Base-by-base conservation (phyloP, 2,329 filamentous ascomycete genomes). In the Nemania serpens region DNA sequence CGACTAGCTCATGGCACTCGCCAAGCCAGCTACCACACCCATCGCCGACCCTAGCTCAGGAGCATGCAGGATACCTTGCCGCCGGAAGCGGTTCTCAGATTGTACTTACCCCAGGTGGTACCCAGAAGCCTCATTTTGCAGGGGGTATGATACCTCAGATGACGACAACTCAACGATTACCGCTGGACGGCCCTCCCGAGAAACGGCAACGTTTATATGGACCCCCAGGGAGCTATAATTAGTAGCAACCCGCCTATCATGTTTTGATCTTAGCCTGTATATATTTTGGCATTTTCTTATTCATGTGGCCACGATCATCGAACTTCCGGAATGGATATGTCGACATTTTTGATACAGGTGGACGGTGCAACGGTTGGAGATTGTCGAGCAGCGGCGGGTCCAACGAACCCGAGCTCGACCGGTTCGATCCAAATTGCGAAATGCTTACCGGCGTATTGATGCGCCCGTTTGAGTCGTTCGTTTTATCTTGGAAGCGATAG, bases 131-230 rank as follows among this genome's bases (percentile, higher is more conserved):
- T 66, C 59, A 74, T 47, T 73, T 77, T 58, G 74, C 69, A 43
- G 76, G 77, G 43, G 71, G 73, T 33, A 79, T 80, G 69, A 80
- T 80, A 65, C 70, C 69, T 13, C 69, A 70, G 33, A 73, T 76
- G 62, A 69, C 64, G 20, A 67, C 68, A 33, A 67, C 71, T 13
- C 69, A 76, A 45, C 69, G 72, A 12, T 70, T 77, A 62, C 64
- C 71, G 2, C 67, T 66, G 9, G 78, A 80, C 13, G 78, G 79
- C 20, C 74, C 77, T 48, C 78, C 79, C 0, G 83, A 84, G 68
- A 85, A 85, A 71, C 76, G 83, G 51, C 83, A 84, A 67, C 76
- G 83, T 46, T 59, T 84, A 52, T 83, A 81, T 58, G 77, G 74
- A 2, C 74, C 78, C 0, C 76, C 78, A 47, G 73, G 75, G 17